Conservation (phyloP, 805 yeast genomes). For the Candida methanosorbosa region DNA sequence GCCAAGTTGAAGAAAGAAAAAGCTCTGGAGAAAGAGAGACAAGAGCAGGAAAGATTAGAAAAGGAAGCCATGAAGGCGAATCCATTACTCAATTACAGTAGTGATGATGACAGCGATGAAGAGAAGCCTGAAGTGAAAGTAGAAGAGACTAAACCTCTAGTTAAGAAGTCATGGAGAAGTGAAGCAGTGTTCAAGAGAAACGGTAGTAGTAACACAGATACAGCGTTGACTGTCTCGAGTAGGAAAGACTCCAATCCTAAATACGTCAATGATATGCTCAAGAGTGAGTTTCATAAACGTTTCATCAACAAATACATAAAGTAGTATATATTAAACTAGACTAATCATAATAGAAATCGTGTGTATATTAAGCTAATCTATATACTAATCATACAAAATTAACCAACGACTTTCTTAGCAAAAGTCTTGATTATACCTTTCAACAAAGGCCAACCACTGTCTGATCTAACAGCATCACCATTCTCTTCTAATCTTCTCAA, state of each 20-base stretch:
- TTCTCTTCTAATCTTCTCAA: constrained; percentile 89
- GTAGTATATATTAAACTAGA: constrained; percentile 9
- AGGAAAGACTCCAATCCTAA: constrained; percentile 5
- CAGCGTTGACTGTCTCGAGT: no score
- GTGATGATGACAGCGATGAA: constrained; percentile 4
- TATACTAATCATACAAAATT: neutral
- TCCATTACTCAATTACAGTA: constrained; percentile 14
- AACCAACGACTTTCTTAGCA: constrained; percentile 19
- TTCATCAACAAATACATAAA: constrained; percentile 32
- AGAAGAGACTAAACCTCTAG: constrained; percentile 2
- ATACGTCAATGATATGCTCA: constrained; percentile 23
- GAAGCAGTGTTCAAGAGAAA: constrained; percentile 19
- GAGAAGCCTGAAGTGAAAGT: constrained; percentile 7
- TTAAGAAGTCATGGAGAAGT: constrained; percentile 27
- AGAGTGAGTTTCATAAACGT: constrained; percentile 31
- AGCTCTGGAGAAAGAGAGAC: constrained; percentile 15
- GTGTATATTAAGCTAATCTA: neutral
- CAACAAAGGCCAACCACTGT: constrained; percentile 70
- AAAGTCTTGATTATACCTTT: constrained; percentile 39
- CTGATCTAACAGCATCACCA: constrained; percentile 87
- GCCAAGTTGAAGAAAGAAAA: constrained; percentile 29
- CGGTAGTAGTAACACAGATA: constrained; percentile 12
- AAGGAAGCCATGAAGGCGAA: constrained; percentile 16
- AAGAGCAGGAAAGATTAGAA: constrained; percentile 17
- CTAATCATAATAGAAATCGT: neutral